Conservation (phyloP, 2,329 filamentous ascomycete genomes). For the Pezicula carpinea region DNA sequence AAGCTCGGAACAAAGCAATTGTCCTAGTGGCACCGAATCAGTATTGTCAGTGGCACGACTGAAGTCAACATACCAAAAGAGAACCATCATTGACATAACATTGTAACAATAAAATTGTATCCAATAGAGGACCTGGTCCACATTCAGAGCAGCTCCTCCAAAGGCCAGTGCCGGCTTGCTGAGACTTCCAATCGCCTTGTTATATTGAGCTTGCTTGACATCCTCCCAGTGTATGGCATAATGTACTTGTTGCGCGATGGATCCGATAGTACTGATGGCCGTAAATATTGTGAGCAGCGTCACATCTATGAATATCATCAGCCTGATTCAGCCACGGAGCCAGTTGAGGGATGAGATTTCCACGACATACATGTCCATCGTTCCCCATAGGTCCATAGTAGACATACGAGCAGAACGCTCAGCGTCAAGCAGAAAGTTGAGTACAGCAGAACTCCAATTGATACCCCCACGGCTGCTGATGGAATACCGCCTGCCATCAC, state of each 20-base stretch:
- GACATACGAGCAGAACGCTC: conserved; percentile 16
- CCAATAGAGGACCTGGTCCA: conserved; percentile 41
- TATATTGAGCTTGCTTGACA: conserved; percentile 29
- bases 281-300: conserved; percentile 23
- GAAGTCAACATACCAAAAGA: conserved; percentile 37
- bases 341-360: background rate
- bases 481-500: conserved; percentile 18
- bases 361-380: conserved; percentile 23
- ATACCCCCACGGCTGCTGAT: conserved; percentile 19
- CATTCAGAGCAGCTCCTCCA: conserved; percentile 34
- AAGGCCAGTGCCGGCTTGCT: conserved; percentile 38
- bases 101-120: conserved; percentile 48
- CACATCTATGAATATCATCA: conserved; percentile 22
- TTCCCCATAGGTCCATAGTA: conserved; percentile 28
- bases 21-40: conserved; percentile 25
- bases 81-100: conserved; percentile 40
- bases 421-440: conserved; percentile 22
- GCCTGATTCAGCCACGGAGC: background rate
- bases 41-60: background rate
- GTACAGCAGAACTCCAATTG: conserved; percentile 24
- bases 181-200: conserved; percentile 30
- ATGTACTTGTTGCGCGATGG: conserved; percentile 26
- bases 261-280: conserved; percentile 22
- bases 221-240: conserved; percentile 19
- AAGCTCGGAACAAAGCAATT: conserved; percentile 32